Base-by-base conservation (phyloP, 345 rosid genomes). In the Cardiospermum halicacabum region DNA sequence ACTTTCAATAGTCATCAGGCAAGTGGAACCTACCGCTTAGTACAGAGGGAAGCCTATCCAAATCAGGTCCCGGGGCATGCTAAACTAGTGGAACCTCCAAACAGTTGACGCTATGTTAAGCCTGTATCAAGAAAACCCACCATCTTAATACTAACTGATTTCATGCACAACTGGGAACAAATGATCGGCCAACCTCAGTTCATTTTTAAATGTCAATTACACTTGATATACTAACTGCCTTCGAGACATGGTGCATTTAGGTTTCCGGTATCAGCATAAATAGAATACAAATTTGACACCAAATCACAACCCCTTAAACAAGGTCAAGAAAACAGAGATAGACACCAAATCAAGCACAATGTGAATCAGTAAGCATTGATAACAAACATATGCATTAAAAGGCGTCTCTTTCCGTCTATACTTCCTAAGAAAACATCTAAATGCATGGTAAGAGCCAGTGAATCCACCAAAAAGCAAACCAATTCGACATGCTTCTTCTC, bases 401-500 rank as follows among this genome's bases (percentile, higher is more conserved):
- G 96, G 94, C 10, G 94, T 83, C 77, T 95, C 98, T 62, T 91
- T 89, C 85, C 80, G 86, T 57, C 99, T 87, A 72, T 78, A 72
- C 75, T 89, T 95, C 74, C 99, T 87, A 57, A 89, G 69, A 47
- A 84, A 75, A 69, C 99, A 95, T 72, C 99, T 80, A 39, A 91
- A 84, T 0, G 89, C 98, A 39, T 95, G 99, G 76, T 91, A 95
- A 3, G 96, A 89, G 56, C 98, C 98, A 0, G 99, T 89, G 69
- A 95, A 95, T 57, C 99, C 96, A 64, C 98, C 98, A 74, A 95
- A 89, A 12, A 95, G 83, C 53, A 95, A 69, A 67, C 99, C 99
- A 56, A 91, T 72, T 27, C 99, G 92, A 67, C 99, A 91, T 25
- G 99, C 98, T 79, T 95, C 99, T 74, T 95, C 97, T 75, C 98